phyloP scores from a whole-genome alignment of 129 eudicot species.

The Centaurea solstitialis region DNA sequence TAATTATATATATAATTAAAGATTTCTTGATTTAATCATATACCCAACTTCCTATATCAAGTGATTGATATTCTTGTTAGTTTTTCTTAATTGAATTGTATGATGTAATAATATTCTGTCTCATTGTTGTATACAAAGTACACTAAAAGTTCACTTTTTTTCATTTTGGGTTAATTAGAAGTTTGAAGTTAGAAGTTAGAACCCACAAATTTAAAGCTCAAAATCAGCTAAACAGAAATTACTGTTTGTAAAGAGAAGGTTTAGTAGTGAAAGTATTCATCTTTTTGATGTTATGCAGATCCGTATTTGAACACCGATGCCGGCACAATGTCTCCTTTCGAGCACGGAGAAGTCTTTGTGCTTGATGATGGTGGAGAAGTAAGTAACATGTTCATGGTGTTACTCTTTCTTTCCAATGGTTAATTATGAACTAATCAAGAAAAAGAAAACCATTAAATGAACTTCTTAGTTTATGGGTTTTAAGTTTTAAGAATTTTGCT shows the following conservation, averaged over 20 bases:
- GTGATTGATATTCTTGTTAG: slow-evolving; percentile 28
- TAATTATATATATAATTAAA: background rate
- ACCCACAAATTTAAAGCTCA: background rate
- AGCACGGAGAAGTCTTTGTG: slow-evolving; percentile 96
- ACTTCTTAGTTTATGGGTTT: background rate
- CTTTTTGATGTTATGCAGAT: slow-evolving; percentile 51
- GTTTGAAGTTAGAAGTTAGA: slow-evolving; percentile 11
- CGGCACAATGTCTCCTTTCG: slow-evolving; percentile 99
- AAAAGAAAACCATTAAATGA: background rate
- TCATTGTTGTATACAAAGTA: slow-evolving; percentile 22
- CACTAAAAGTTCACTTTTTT: too few species aligned
- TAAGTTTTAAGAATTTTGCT: background rate
- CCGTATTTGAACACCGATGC: slow-evolving; percentile 98
- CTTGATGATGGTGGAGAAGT: slow-evolving; percentile 99
- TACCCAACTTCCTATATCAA: background rate
- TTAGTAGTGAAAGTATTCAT: background rate
- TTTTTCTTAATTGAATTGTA: background rate
- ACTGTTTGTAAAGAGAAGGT: background rate
- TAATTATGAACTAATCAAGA: background rate
- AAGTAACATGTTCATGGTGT: slow-evolving; percentile 12
- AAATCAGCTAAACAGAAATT: background rate
- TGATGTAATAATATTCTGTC: slow-evolving; percentile 15
- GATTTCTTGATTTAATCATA: background rate
- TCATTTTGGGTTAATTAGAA: slow-evolving; percentile 18
- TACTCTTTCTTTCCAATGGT: background rate